phyloP scores from a whole-genome alignment of 805 yeast species.

The Saccharomyces kudriavzevii region DNA sequence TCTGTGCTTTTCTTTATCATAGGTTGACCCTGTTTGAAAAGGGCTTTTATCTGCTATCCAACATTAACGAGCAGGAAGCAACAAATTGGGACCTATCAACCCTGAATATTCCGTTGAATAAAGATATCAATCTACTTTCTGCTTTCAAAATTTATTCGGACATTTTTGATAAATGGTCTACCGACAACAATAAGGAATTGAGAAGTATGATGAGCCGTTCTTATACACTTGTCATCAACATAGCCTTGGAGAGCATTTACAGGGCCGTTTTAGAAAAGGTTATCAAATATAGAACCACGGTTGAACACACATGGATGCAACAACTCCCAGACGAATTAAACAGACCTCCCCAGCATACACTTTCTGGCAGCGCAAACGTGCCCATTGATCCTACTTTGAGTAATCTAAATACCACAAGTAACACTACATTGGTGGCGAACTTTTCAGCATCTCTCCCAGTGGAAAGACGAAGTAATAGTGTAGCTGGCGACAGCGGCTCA shows the following conservation, averaged over 20 bases:
- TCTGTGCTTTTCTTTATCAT: constrained; percentile 7
- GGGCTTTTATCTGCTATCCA: constrained; percentile 3
- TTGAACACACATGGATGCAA: constrained; percentile 12
- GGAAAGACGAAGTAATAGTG: not conserved
- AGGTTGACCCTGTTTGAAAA: constrained; percentile 8
- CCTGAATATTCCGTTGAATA: constrained; percentile 5
- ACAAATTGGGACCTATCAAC: constrained; percentile 11
- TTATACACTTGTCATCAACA: constrained; percentile 3
- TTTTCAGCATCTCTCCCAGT: not conserved
- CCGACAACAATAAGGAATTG: constrained; percentile 3
- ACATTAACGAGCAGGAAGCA: not conserved
- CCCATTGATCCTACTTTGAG: not conserved
- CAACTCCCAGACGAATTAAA: constrained; percentile 1
- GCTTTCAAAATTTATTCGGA: constrained; percentile 9
- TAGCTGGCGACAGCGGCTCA: too few species aligned
- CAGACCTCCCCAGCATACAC: not conserved
- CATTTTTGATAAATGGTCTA: constrained; percentile 7
- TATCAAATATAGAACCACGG: constrained; percentile 12
- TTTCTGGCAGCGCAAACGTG: not conserved
- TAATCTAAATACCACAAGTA: not conserved
- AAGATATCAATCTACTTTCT: constrained; percentile 4
- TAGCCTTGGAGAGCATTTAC: constrained; percentile 11
- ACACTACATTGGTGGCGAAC: not conserved
- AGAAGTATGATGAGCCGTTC: constrained; percentile 7
- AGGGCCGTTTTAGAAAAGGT: constrained; percentile 16